Evolutionary conservation across 768 basidiomycete species (phyloP).

Genomic region (Trametes elegans): DNA sequence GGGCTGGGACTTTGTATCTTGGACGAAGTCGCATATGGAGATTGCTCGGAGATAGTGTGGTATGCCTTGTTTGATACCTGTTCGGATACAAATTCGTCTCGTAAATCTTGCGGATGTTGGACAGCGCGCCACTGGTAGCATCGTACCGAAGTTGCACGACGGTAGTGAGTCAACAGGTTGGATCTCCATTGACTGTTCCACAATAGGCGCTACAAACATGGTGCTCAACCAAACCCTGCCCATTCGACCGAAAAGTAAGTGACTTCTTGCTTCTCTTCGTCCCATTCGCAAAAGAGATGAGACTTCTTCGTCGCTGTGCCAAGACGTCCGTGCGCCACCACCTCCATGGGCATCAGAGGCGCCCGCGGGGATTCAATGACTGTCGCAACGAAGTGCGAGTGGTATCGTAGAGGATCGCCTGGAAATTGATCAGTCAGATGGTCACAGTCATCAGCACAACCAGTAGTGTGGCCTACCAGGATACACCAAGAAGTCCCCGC

Average conservation of each 20-base stretch:
- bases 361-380: slow-evolving; percentile 65
- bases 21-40: too few species aligned
- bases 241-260: slow-evolving; percentile 84
- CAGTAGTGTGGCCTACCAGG: slow-evolving; percentile 67
- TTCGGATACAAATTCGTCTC: too few species aligned
- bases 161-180: too few species aligned
- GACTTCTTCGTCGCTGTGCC: slow-evolving; percentile 98
- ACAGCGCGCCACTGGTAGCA: too few species aligned
- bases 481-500: slow-evolving; percentile 95
- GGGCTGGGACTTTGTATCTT: too few species aligned
- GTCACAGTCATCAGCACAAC: neutral
- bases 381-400: slow-evolving; percentile 92
- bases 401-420: slow-evolving; percentile 95
- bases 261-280: slow-evolving; percentile 62
- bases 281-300: slow-evolving; percentile 88
- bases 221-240: slow-evolving; percentile 79
- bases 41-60: too few species aligned
- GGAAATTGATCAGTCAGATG: neutral
- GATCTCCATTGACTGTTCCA: too few species aligned
- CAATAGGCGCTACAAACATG: neutral
- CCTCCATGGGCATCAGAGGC: slow-evolving; percentile 80
- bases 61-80: too few species aligned
- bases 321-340: slow-evolving; percentile 91
- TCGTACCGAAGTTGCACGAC: too few species aligned
- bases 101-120: too few species aligned